Evolutionary conservation across 768 basidiomycete species (phyloP).

Genomic region (Exsudoporus frostii): DNA sequence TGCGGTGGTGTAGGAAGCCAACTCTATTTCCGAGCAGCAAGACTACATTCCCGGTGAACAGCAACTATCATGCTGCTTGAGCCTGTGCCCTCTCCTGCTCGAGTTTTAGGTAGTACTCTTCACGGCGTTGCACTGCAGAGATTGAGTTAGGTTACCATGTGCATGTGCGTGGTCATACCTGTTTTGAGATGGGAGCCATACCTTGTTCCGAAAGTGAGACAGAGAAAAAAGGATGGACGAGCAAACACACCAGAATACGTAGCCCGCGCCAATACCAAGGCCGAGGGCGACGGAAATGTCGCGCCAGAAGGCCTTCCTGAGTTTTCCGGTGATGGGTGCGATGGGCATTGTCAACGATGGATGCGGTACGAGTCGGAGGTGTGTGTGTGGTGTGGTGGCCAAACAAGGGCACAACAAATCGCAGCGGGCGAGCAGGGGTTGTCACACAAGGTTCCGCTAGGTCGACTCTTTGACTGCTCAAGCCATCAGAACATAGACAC

Average conservation of each 20-base stretch:
- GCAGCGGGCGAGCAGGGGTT: conserved; percentile 16
- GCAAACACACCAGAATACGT: conserved; percentile 75
- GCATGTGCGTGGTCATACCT: conserved; percentile 45
- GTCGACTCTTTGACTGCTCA: conserved; percentile 18
- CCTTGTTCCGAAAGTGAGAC: conserved; percentile 45
- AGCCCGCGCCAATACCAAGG: conserved; percentile 71
- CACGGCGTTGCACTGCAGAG: conserved; percentile 72
- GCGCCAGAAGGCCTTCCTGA: conserved; percentile 90
- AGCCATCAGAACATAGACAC: conserved; percentile 9
- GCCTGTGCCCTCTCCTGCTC: conserved; percentile 51
- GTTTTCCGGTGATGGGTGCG: conserved; percentile 89
- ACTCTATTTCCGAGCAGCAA: background rate
- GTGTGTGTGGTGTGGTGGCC: conserved; percentile 13
- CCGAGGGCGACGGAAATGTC: conserved; percentile 75
- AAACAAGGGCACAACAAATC: conserved; percentile 34
- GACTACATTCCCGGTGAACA: background rate
- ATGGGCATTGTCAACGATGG: conserved; percentile 61
- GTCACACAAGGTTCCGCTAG: conserved; percentile 12
- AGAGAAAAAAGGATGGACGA: conserved; percentile 6
- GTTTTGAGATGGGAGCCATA: conserved; percentile 76
- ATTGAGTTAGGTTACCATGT: conserved; percentile 13
- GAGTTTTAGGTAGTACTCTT: conserved; percentile 82
- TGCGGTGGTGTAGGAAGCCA: background rate
- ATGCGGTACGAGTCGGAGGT: conserved; percentile 30
- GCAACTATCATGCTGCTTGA: conserved; percentile 7